phyloP scores from a whole-genome alignment of 208 protist species.

The Trypanosoma vivax region DNA sequence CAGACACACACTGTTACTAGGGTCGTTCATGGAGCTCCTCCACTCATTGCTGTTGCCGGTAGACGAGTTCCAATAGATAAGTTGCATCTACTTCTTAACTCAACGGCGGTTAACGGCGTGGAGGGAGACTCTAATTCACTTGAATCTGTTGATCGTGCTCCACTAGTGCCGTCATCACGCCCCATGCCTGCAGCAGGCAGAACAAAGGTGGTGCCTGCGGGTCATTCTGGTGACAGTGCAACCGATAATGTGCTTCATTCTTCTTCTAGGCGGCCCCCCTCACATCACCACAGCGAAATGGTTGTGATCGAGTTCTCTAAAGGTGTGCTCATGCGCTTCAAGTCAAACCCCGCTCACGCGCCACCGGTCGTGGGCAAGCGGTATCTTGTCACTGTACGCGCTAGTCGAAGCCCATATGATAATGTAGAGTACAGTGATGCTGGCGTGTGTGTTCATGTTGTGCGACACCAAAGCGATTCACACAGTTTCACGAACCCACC shows the following conservation, averaged over 20 bases:
- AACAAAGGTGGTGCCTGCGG: too few species aligned
- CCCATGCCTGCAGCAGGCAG: conserved; percentile 22
- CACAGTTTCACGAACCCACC: too few species aligned
- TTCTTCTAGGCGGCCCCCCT: not conserved
- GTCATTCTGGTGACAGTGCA: too few species aligned
- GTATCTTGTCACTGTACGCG: conserved; percentile 40
- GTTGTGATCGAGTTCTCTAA: conserved; percentile 41
- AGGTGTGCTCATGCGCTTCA: conserved; percentile 39
- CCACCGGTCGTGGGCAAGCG: conserved; percentile 22
- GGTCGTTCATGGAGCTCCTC: conserved; percentile 31
- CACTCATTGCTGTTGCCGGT: conserved; percentile 63
- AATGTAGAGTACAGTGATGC: conserved; percentile 36
- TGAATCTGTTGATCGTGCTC: conserved; percentile 3
- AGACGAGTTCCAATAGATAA: conserved; percentile 76
- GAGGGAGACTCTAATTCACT: not conserved
- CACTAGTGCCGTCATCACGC: conserved; percentile 41
- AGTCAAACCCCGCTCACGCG: conserved; percentile 11
- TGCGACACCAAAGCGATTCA: too few species aligned
- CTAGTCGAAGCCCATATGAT: conserved; percentile 33
- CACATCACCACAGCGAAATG: conserved; percentile 14
- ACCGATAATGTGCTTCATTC: not conserved
- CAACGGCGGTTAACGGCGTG: not conserved
- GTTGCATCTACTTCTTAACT: conserved; percentile 41
- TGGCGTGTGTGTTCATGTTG: conserved; percentile 37
- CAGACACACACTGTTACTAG: conserved; percentile 17